These are phyloP conservation scores for Gelatoporia subvermispora DNA, from an alignment of 768 basidiomycete species.

Conservation along the genomic window DNA sequence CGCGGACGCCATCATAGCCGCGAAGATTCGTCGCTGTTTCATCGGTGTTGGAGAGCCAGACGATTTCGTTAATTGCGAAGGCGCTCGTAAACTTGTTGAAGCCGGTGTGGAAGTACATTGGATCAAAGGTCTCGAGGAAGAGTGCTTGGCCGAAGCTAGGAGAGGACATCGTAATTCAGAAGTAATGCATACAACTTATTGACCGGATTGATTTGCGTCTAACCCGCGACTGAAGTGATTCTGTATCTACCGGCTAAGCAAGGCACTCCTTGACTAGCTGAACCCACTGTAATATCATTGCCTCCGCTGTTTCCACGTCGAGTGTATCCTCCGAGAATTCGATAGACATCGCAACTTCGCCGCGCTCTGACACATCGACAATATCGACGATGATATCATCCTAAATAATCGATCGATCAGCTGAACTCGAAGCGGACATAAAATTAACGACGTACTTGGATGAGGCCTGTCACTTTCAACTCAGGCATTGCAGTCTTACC, in stretches of 20 bases:
- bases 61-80: conserved; percentile 94
- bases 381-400: conserved; percentile 33
- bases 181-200: no score
- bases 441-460: conserved; percentile 20
- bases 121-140: conserved; percentile 66
- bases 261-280: conserved; percentile 5
- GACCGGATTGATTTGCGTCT: no score
- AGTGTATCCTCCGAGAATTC: conserved; percentile 1
- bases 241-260: neutral
- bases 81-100: conserved; percentile 63
- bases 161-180: conserved; percentile 34
- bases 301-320: conserved; percentile 1
- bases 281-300: conserved; percentile 7
- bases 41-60: conserved; percentile 89
- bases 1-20: conserved; percentile 73
- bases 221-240: no score
- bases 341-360: conserved; percentile 12
- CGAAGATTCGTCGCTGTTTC: conserved; percentile 68
- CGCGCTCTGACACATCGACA: conserved; percentile 6
- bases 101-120: conserved; percentile 76
- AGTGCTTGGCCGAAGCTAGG: conserved; percentile 79
- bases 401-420: conserved; percentile 11
- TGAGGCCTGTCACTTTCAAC: conserved; percentile 18
- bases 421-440: neutral
- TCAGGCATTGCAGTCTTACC: conserved; percentile 6